Evolutionary conservation across 805 yeast species (phyloP).

Genomic region (Spathaspora sp.): DNA sequence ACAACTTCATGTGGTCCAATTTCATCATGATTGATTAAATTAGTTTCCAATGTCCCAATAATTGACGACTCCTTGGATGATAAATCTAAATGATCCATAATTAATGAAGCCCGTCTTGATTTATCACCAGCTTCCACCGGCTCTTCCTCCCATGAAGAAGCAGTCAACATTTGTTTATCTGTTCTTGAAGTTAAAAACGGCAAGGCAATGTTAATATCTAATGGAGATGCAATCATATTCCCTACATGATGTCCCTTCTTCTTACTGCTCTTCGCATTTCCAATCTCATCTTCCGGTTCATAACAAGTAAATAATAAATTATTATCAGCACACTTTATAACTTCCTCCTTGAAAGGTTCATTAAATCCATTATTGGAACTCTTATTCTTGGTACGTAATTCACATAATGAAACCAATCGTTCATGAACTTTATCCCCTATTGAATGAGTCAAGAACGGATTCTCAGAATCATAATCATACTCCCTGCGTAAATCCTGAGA

Average conservation of each 20-base stretch:
- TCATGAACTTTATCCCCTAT: constrained; percentile 36
- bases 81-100: constrained; percentile 6
- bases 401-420: constrained; percentile 55
- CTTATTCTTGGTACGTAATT: constrained; percentile 53
- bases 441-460: constrained; percentile 20
- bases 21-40: constrained; percentile 25
- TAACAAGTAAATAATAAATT: constrained; percentile 59
- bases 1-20: constrained; percentile 12
- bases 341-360: constrained; percentile 55
- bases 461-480: constrained; percentile 38
- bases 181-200: constrained; percentile 38
- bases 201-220: constrained; percentile 40
- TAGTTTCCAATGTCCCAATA: constrained; percentile 39
- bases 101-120: constrained; percentile 26
- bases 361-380: constrained; percentile 24
- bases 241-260: background rate
- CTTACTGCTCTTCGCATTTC: constrained; percentile 1
- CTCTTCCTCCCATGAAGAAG: constrained; percentile 13
- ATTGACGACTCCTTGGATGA: constrained; percentile 16
- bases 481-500: constrained; percentile 47
- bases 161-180: constrained; percentile 27
- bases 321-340: constrained; percentile 54
- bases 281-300: constrained; percentile 21
- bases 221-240: constrained; percentile 36
- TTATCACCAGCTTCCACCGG: background rate